These are phyloP conservation scores for Lactarius akahatsu DNA, from an alignment of 768 basidiomycete species.

Conservation along the genomic window DNA sequence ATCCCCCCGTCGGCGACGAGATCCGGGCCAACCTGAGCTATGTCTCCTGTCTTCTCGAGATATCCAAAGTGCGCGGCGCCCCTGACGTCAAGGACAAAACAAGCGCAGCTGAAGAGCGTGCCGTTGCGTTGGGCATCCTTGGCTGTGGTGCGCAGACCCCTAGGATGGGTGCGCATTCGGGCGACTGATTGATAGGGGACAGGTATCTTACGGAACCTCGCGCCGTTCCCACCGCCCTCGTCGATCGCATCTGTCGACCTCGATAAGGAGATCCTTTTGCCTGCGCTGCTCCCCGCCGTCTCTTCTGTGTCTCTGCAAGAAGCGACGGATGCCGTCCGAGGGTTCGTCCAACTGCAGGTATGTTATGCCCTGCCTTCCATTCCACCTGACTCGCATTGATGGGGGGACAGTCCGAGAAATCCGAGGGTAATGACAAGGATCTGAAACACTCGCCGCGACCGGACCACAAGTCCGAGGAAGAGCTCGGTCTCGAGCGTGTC, in stretches of 20 bases:
- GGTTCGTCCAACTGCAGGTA: conserved; percentile 54
- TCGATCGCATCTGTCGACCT: conserved; percentile 61
- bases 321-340: conserved; percentile 48
- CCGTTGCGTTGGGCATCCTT: conserved; percentile 59
- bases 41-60: conserved; percentile 62
- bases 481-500: conserved; percentile 68
- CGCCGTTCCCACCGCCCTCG: conserved; percentile 71
- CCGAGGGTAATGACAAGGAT: conserved; percentile 41
- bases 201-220: conserved; percentile 78
- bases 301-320: conserved; percentile 57
- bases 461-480: conserved; percentile 70
- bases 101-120: conserved; percentile 50
- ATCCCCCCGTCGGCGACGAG: conserved; percentile 67
- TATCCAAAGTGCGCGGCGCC: conserved; percentile 45
- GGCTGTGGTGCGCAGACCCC: conserved; percentile 52
- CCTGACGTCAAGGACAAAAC: conserved; percentile 40
- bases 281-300: conserved; percentile 66
- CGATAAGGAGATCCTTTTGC: conserved; percentile 69
- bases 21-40: conserved; percentile 61
- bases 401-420: conserved; percentile 47
- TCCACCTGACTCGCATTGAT: background rate
- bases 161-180: background rate
- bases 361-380: conserved; percentile 27
- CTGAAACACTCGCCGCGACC: conserved; percentile 38
- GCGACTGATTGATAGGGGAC: conserved; percentile 2